Conservation (phyloP, 768 basidiomycete species). For the Phaeolepiota aurea region DNA sequence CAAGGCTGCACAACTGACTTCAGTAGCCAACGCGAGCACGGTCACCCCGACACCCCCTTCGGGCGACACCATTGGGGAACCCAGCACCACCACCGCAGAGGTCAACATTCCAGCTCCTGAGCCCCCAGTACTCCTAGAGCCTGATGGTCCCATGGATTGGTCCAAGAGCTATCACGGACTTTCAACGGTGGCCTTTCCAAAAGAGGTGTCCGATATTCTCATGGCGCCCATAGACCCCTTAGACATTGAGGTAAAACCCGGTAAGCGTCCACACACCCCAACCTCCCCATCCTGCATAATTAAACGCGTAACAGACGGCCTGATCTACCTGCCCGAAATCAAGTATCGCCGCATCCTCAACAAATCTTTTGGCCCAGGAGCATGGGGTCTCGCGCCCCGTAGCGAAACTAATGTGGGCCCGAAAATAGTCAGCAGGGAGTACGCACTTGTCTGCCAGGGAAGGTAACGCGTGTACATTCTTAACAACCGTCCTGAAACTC, state of each 20-base stretch:
- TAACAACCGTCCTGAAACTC: background rate
- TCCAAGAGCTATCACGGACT: slow-evolving; percentile 81
- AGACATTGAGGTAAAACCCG: slow-evolving; percentile 93
- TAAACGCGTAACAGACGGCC: slow-evolving; percentile 52
- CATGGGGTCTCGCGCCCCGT: slow-evolving; percentile 93
- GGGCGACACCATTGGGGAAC: background rate
- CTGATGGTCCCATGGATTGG: slow-evolving; percentile 61
- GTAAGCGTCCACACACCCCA: slow-evolving; percentile 28
- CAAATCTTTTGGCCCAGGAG: slow-evolving; percentile 91
- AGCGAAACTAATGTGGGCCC: slow-evolving; percentile 87
- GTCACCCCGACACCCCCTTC: background rate
- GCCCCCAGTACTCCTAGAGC: slow-evolving; percentile 7
- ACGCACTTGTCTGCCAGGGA: slow-evolving; percentile 89
- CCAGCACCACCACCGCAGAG: background rate
- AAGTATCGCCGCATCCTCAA: slow-evolving; percentile 91
- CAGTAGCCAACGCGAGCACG: background rate
- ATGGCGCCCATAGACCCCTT: slow-evolving; percentile 64
- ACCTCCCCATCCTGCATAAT: background rate
- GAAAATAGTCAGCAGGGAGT: slow-evolving; percentile 86
- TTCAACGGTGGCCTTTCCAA: slow-evolving; percentile 66
- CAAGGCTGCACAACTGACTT: background rate
- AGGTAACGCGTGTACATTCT: slow-evolving; percentile 48
- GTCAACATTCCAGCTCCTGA: background rate
- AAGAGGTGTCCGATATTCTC: slow-evolving; percentile 64
- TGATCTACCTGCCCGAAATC: slow-evolving; percentile 94